phyloP scores from a whole-genome alignment of 345 rosid species.

The Garcia nutans region DNA sequence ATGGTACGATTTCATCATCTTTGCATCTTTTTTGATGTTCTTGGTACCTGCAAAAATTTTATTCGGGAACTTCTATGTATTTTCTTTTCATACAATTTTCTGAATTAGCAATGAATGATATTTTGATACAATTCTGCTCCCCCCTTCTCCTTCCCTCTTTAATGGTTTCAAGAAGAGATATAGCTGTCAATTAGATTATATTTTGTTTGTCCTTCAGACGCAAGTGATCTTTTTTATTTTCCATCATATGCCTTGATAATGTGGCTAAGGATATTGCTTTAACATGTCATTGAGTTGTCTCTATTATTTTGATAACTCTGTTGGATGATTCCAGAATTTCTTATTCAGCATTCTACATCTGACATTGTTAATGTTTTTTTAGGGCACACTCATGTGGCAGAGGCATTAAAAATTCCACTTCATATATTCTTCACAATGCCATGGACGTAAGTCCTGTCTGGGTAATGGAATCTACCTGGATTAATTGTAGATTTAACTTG shows the following conservation, averaged over 20 bases:
- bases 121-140: too few species aligned
- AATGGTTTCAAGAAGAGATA: not conserved
- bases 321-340: not conserved
- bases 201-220: not conserved
- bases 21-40: not conserved
- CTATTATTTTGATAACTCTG: too few species aligned
- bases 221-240: not conserved
- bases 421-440: constrained; percentile 99
- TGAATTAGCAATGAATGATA: not conserved
- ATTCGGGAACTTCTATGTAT: not conserved
- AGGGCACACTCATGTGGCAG: constrained; percentile 99
- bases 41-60: not conserved
- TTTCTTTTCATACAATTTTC: constrained; percentile 10
- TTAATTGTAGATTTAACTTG: constrained; percentile 24
- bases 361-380: constrained; percentile 31
- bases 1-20: constrained; percentile 49
- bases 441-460: constrained; percentile 95
- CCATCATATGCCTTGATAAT: not conserved
- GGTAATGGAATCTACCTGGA: constrained; percentile 44
- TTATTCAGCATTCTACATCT: constrained; percentile 12
- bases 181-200: not conserved
- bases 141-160: not conserved
- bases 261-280: not conserved
- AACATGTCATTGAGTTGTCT: not conserved
- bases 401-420: constrained; percentile 79